Base-by-base conservation (phyloP, 2,329 filamentous ascomycete species). In the Reticulascus tulasneorum region DNA sequence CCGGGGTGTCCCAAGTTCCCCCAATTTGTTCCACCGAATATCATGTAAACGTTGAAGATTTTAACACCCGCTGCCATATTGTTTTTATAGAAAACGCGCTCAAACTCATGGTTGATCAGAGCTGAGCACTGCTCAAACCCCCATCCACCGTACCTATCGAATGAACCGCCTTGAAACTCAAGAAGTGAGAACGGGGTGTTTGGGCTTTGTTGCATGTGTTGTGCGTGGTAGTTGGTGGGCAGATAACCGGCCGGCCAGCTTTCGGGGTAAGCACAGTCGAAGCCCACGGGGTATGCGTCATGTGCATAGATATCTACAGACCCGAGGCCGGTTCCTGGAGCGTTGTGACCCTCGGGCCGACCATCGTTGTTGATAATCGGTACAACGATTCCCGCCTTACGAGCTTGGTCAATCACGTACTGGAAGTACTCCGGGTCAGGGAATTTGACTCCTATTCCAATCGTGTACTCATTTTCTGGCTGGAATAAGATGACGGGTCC, bases 1-100 rank as follows among this genome's bases (percentile, higher is more conserved):
- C 78, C 80, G 9, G 81, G 71, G 46, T 87, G 77, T 0, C 85
- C 83, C 5, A 87, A 58, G 44, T 88, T 90, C 0, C 86, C 86
- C 86, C 86, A 91, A 53, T 91, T 93, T 0, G 86, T 90, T 6
- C 86, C 86, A 11, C 86, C 86, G 46, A 73, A 86, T 1, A 74
- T 80, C 86, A 90, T 90, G 55, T 89, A 90, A 2, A 87, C 52
- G 47, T 81, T 89, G 38, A 88, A 65, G 7, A 91, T 75, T 0
- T 75, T 78, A 4, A 81, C 73, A 0, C 79, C 81, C 12, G 81
- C 75, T 23, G 77, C 77, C 34, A 81, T 75, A 33, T 79, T 69
- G 47, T 88, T 86, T 68, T 90, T 91, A 58, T 88, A 86, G 52
- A 89, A 87, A 0, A 93, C 80, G 12, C 85, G 68, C 42, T 84